These are phyloP conservation scores for Xylaria sp. DNA, from an alignment of 2,329 filamentous ascomycete species.

Conservation along the genomic window DNA sequence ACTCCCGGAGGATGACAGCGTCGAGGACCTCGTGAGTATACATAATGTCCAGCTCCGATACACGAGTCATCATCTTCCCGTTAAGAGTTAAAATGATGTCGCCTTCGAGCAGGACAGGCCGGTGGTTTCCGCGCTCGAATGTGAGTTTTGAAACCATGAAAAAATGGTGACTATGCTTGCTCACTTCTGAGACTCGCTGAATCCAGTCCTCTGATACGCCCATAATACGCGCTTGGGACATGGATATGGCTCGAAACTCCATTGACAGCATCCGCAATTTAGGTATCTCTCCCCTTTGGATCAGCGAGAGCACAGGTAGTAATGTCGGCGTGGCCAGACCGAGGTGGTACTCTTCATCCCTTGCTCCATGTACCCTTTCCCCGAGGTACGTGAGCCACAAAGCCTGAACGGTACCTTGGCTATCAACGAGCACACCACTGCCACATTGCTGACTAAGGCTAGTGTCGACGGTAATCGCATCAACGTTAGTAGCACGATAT, in stretches of 20 bases:
- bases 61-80: constrained; percentile 89
- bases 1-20: constrained; percentile 86
- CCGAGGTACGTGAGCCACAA: constrained; percentile 97
- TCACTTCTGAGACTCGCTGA: constrained; percentile 84
- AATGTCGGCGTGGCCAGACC: constrained; percentile 90
- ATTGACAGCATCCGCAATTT: constrained; percentile 91
- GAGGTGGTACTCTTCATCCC: constrained; percentile 96
- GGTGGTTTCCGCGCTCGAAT: constrained; percentile 65
- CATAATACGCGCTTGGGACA: constrained; percentile 97
- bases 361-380: constrained; percentile 82
- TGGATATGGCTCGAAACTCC: constrained; percentile 93
- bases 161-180: constrained; percentile 92
- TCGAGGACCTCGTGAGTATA: constrained; percentile 87
- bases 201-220: constrained; percentile 97
- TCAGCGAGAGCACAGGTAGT: constrained; percentile 86
- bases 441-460: constrained; percentile 91
- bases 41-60: constrained; percentile 95
- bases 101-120: constrained; percentile 79
- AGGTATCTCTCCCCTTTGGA: constrained; percentile 82
- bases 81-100: constrained; percentile 94
- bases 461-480: constrained; percentile 97
- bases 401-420: constrained; percentile 92
- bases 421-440: constrained; percentile 88
- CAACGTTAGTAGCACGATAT: constrained; percentile 94
- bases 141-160: constrained; percentile 98